Percentiles rank a stretch among this genome's conserved stretches.
phyloP scores from a whole-genome alignment of 352 stramenopile genomes.

The Phytophthora boehmeriae region DNA sequence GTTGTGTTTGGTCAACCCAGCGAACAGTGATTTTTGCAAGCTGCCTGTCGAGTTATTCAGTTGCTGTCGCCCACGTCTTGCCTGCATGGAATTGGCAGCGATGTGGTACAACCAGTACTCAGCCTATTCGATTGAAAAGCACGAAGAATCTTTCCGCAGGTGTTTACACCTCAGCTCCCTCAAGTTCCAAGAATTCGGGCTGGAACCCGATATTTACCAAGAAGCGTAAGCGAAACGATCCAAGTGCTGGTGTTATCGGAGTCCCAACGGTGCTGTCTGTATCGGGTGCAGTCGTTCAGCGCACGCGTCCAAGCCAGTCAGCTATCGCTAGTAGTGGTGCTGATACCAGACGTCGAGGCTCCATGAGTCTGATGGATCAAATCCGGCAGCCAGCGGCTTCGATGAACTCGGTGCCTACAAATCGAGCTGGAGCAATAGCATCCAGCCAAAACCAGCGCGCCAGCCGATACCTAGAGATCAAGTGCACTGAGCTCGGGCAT shows the following conservation, averaged over 20 bases:
- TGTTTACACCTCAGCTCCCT: constrained; percentile 60
- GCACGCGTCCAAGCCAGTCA: constrained; percentile 8
- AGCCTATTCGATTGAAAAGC: constrained; percentile 58
- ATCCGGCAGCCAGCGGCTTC: constrained; percentile 25
- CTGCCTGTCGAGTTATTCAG: constrained; percentile 78
- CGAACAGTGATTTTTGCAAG: constrained; percentile 80
- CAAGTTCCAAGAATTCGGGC: constrained; percentile 22
- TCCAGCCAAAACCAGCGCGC: constrained; percentile 17
- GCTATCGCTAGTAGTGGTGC: neutral
- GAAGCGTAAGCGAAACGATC: constrained; percentile 64
- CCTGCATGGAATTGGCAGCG: constrained; percentile 73
- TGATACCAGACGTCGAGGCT: constrained; percentile 14
- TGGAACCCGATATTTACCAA: constrained; percentile 47
- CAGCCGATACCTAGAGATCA: too few relatives aligned
- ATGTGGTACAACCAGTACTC: constrained; percentile 72
- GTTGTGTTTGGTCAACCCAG: constrained; percentile 36
- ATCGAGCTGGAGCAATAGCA: constrained; percentile 2
- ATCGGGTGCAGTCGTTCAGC: constrained; percentile 54
- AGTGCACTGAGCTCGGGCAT: too few relatives aligned
- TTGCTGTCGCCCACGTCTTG: constrained; percentile 79
- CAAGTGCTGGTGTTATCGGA: constrained; percentile 31
- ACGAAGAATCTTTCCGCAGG: constrained; percentile 82
- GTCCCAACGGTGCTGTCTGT: constrained; percentile 58
- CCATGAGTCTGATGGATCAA: constrained; percentile 43
- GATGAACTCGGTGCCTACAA: constrained; percentile 13